Conservation (phyloP, 371 early-diverging fungal genomes). For the Lichtheimia ramosa region DNA sequence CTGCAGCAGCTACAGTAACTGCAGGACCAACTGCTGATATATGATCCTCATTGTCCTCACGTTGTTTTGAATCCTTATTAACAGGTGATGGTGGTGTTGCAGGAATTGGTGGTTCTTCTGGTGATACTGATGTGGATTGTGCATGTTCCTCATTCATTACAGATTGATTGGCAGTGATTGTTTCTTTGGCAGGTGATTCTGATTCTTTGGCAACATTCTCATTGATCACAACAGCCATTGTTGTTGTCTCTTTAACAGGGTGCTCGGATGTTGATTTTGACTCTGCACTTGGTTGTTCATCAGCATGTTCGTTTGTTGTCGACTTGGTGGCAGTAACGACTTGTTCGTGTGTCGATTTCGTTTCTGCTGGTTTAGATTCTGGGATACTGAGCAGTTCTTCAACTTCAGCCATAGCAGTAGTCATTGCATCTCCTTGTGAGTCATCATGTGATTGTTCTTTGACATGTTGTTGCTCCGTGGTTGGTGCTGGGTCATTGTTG, state of each 20-base stretch:
- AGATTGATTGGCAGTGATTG: neutral
- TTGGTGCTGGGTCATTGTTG: too few species aligned
- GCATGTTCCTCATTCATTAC: neutral
- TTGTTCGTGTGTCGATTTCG: too few species aligned
- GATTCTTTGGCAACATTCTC: slow-evolving; percentile 6
- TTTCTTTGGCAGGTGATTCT: neutral
- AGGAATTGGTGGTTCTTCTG: slow-evolving; percentile 6
- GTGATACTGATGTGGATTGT: slow-evolving; percentile 1
- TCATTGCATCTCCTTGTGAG: too few species aligned
- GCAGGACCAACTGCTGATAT: neutral
- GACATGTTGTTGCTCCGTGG: too few species aligned
- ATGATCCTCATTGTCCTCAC: too few species aligned
- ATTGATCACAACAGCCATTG: neutral
- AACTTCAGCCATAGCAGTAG: too few species aligned
- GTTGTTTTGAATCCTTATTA: too few species aligned
- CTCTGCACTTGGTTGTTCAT: neutral
- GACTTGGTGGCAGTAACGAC: neutral
- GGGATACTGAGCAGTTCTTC: too few species aligned
- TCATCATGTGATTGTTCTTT: too few species aligned
- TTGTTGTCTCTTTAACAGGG: neutral
- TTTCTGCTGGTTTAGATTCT: too few species aligned
- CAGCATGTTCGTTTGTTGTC: neutral
- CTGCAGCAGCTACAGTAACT: neutral
- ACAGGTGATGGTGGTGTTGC: slow-evolving; percentile 1
- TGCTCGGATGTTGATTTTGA: neutral